These are phyloP conservation scores for Blastomyces emzantsi DNA, from an alignment of 2,329 filamentous ascomycete species.

Conservation along the genomic window DNA sequence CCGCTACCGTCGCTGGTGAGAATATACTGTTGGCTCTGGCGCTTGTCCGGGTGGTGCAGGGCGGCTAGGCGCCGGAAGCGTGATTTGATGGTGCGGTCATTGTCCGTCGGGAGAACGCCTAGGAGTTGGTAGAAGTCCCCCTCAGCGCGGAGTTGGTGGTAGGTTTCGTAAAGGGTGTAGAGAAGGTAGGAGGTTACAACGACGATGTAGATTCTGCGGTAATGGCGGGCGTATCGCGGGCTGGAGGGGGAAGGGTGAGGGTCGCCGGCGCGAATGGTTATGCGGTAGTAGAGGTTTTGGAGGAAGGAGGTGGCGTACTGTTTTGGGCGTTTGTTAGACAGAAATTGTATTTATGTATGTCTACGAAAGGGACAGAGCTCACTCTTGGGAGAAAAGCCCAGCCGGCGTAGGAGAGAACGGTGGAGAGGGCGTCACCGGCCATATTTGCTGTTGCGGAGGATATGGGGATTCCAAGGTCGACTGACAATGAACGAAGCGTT, in stretches of 20 bases:
- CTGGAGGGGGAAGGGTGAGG: constrained; percentile 60
- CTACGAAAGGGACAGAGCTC: constrained; percentile 22
- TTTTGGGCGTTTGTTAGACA: not conserved
- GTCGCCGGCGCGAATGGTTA: constrained; percentile 83
- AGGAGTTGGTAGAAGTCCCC: constrained; percentile 75
- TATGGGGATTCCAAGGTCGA: not conserved
- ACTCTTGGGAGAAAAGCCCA: constrained; percentile 57
- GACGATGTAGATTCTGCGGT: constrained; percentile 70
- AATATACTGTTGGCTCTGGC: constrained; percentile 48
- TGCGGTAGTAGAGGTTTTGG: constrained; percentile 74
- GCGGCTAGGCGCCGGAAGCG: constrained; percentile 68
- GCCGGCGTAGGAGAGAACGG: constrained; percentile 47
- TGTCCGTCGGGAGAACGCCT: constrained; percentile 57
- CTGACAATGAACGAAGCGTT: not conserved
- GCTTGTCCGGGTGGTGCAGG: constrained; percentile 76
- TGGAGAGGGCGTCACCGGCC: constrained; percentile 31
- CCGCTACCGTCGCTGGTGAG: constrained; percentile 28
- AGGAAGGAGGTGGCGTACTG: constrained; percentile 69
- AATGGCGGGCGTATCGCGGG: constrained; percentile 62
- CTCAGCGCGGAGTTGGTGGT: constrained; percentile 62
- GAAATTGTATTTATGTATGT: not conserved
- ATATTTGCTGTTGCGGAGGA: constrained; percentile 11
- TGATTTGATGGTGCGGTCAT: constrained; percentile 70
- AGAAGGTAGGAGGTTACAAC: constrained; percentile 76
- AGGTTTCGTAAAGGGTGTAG: constrained; percentile 89